Conservation (phyloP, 1,139 yeast species). For the Suhomyces wounanorum region DNA sequence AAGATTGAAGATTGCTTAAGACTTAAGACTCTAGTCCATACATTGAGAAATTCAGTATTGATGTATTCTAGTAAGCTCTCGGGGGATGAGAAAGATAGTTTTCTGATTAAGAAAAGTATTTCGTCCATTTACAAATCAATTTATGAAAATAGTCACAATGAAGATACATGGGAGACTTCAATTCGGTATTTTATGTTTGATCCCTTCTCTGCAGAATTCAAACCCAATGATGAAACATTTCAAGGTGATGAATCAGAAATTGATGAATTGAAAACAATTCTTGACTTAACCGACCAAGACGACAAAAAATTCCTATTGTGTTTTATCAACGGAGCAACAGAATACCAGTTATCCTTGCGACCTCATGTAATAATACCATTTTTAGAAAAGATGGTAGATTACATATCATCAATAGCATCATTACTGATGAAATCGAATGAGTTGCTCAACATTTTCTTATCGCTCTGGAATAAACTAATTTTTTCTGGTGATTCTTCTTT, state of each 20-base stretch:
- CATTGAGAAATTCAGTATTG: constrained; percentile 2
- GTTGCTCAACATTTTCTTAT: constrained; percentile 27
- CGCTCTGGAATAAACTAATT: constrained; percentile 34
- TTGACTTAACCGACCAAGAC: constrained; percentile 24
- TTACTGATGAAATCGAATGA: constrained; percentile 24
- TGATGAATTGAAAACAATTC: constrained; percentile 22
- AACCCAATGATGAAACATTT: constrained; percentile 14
- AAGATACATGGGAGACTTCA: constrained; percentile 36
- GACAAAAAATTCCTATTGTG: constrained; percentile 26
- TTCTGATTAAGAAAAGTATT: constrained; percentile 2
- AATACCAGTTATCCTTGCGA: constrained; percentile 18
- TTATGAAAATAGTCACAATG: constrained; percentile 23
- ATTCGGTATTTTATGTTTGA: constrained; percentile 46
- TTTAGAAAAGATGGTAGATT: constrained; percentile 25
- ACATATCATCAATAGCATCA: constrained; percentile 26
- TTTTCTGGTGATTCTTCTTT: constrained; percentile 18
- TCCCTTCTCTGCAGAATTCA: constrained; percentile 33
- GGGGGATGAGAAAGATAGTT: background rate
- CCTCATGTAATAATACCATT: constrained; percentile 19
- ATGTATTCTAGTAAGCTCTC: background rate
- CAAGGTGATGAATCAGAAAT: constrained; percentile 22
- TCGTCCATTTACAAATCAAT: constrained; percentile 20
- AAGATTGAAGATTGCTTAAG: constrained; percentile 15
- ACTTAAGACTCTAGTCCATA: constrained; percentile 26
- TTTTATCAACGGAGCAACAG: constrained; percentile 33